Base-by-base conservation (phyloP, 1,139 yeast genomes). In the Saccharomyces hybrid region DNA sequence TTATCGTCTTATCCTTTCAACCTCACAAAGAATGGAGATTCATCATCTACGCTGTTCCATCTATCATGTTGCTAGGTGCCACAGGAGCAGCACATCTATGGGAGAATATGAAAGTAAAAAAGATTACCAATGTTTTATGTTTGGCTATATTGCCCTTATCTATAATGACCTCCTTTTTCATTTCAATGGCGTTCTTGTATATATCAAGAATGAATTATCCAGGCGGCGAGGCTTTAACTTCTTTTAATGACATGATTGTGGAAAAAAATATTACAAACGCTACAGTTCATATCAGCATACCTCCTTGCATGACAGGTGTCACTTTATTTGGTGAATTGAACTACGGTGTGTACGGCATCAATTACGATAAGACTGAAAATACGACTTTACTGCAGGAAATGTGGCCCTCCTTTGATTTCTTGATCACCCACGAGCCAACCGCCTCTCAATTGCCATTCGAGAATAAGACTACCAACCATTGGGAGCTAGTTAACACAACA, bases 1-100 rank as follows among this genome's bases (percentile, higher is more conserved):
- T 89, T 31, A 61, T 74, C 2, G 67, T 80, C 2, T 78, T 90
- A 78, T 90, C 97, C 0, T 68, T 85, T 54, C 95, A 87, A 67
- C 93, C 95, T 1, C 98, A 91, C 63, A 93, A 91, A 68, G 98
- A 93, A 73, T 89, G 96, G 96, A 79, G 98, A 61, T 93, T 91
- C 62, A 82, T 93, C 52, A 73, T 85, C 14, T 93, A 91, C 66
- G 74, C 83, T 0, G 72, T 85, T 9, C 97, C 98, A 2, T 74
- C 86, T 0, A 69, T 88, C 55, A 80, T 86, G 0, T 64, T 85
- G 38, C 69, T 79, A 46, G 91, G 88, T 2, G 85, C 95, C 4
- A 75, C 79, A 52, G 88, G 87, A 1, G 76, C 86, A 32, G 73
- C 83, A 0, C 71, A 67, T 47, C 61, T 81, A 34, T 67, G 77